Conservation (phyloP, 2,329 filamentous ascomycete genomes). For the Monosporascus sp. region DNA sequence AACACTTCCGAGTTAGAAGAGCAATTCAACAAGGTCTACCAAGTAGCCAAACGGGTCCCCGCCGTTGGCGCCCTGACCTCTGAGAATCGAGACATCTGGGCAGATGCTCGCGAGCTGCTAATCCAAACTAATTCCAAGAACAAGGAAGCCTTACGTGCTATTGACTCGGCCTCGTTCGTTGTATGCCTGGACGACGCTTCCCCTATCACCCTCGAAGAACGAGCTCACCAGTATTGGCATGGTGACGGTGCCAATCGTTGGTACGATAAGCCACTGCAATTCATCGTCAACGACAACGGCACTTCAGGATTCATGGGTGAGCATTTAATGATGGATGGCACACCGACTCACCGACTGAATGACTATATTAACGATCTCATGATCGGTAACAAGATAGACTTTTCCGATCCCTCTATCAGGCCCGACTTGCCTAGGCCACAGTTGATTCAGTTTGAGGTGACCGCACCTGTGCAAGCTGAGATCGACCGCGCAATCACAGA, state of each 20-base stretch:
- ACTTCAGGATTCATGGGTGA: slow-evolving; percentile 97
- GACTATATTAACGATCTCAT: slow-evolving; percentile 91
- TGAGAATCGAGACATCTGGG: slow-evolving; percentile 91
- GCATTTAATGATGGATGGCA: slow-evolving; percentile 99
- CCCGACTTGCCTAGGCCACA: slow-evolving; percentile 79
- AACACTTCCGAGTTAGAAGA: slow-evolving; percentile 85
- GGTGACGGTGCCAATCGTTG: slow-evolving; percentile 92
- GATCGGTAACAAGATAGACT: slow-evolving; percentile 90
- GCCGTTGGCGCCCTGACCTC: slow-evolving; percentile 81
- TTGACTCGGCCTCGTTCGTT: slow-evolving; percentile 85
- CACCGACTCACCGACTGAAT: slow-evolving; percentile 92
- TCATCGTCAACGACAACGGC: slow-evolving; percentile 97
- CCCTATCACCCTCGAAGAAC: slow-evolving; percentile 91
- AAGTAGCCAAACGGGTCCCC: slow-evolving; percentile 64
- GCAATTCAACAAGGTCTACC: slow-evolving; percentile 81
- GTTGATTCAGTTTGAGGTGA: slow-evolving; percentile 72
- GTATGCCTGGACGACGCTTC: slow-evolving; percentile 89
- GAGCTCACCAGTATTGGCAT: slow-evolving; percentile 95
- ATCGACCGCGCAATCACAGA: slow-evolving; percentile 73
- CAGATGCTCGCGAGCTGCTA: slow-evolving; percentile 72
- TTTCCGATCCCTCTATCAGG: slow-evolving; percentile 70
- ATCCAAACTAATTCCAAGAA: slow-evolving; percentile 74
- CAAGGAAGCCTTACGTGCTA: slow-evolving; percentile 67
- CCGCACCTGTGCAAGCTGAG: slow-evolving; percentile 65
- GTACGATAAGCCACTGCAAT: slow-evolving; percentile 97